phyloP scores from a whole-genome alignment of 1,284 basidiomycete genomes.

The Cutaneotrichosporon cutaneum region DNA sequence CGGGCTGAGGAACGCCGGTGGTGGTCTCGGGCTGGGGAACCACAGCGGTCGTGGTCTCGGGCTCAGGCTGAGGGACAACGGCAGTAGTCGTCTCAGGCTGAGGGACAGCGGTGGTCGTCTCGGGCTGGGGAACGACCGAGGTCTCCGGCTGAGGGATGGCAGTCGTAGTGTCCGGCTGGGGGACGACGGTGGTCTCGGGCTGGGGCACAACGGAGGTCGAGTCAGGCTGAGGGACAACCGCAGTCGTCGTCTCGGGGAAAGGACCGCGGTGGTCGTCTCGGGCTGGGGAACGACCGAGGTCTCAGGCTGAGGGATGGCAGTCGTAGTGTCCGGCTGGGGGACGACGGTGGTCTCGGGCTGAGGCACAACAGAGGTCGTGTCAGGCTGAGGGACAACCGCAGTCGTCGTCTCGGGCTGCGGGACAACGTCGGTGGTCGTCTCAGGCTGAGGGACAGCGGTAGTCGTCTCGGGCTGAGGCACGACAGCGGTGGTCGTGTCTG shows the following conservation, averaged over 20 bases:
- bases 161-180: no score
- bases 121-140: not conserved
- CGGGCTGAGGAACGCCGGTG: not conserved
- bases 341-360: not conserved
- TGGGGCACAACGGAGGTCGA: no score
- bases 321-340: not conserved
- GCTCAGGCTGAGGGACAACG: no score
- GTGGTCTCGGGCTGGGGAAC: no score
- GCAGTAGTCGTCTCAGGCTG: not conserved
- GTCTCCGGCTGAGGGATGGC: not conserved
- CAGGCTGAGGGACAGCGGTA: not conserved
- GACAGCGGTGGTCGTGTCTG: not conserved
- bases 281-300: not conserved
- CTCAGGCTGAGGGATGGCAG: not conserved
- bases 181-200: no score
- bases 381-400: no score
- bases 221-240: no score
- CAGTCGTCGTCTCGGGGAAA: no score
- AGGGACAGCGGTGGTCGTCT: not conserved
- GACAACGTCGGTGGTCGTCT: no score
- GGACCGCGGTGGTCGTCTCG: no score
- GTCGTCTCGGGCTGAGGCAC: not conserved
- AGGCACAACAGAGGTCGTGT: no score
- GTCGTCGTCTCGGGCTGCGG: not conserved
- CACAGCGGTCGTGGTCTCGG: no score